Conservation (phyloP, 371 early-diverging fungal genomes). For the Mucor sp. region DNA sequence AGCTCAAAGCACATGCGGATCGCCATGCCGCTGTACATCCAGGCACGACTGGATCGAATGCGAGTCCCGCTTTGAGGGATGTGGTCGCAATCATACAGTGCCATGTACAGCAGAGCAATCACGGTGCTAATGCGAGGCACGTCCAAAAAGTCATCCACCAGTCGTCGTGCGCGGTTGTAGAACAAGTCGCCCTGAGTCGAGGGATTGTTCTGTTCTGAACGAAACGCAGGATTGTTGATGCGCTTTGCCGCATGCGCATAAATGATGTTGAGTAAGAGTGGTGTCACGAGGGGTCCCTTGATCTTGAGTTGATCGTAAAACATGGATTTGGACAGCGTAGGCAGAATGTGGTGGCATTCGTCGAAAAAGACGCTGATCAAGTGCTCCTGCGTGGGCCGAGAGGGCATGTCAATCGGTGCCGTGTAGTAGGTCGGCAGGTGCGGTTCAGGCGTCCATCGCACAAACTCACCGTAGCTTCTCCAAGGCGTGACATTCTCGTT, state of each 20-base stretch:
- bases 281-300: conserved; percentile 46
- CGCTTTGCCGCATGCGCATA: conserved; percentile 50
- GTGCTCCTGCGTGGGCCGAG: conserved; percentile 40
- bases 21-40: conserved; percentile 52
- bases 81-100: conserved; percentile 34
- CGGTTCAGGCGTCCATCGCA: conserved; percentile 36
- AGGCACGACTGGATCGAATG: conserved; percentile 30
- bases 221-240: conserved; percentile 23
- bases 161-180: conserved; percentile 41
- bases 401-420: conserved; percentile 45
- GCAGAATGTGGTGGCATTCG: conserved; percentile 36
- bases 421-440: conserved; percentile 25
- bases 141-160: conserved; percentile 53
- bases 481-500: conserved; percentile 29
- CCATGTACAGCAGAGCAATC: conserved; percentile 46
- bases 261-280: conserved; percentile 44
- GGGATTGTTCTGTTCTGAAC: conserved; percentile 23
- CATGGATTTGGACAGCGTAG: conserved; percentile 38
- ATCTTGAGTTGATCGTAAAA: conserved; percentile 48
- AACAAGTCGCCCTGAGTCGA: conserved; percentile 31
- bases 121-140: conserved; percentile 50
- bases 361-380: conserved; percentile 40
- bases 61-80: conserved; percentile 9
- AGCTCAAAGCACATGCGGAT: conserved; percentile 44
- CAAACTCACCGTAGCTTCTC: conserved; percentile 27